phyloP scores from a whole-genome alignment of 495 filamentous ascomycete genomes.

The Xylaria telfairii region DNA sequence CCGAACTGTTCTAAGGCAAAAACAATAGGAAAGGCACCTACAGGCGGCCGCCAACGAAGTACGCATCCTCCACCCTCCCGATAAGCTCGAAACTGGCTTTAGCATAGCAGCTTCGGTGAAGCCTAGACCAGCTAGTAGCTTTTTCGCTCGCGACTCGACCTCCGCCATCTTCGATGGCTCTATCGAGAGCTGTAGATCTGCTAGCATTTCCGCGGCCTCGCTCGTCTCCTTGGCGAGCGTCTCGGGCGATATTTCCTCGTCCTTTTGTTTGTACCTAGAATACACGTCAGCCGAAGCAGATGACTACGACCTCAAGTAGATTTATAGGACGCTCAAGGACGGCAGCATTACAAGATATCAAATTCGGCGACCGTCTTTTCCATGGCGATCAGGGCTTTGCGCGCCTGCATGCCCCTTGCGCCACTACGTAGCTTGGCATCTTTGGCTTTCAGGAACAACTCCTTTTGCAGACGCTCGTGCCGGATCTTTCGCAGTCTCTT shows the following conservation, averaged over 20 bases:
- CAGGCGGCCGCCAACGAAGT: slow-evolving; percentile 65
- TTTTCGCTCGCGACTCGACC: slow-evolving; percentile 64
- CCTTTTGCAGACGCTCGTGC: slow-evolving; percentile 63
- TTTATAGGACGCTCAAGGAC: background rate
- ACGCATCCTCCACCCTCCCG: slow-evolving; percentile 82
- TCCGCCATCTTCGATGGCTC: slow-evolving; percentile 59
- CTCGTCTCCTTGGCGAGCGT: slow-evolving; percentile 65
- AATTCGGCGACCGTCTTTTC: slow-evolving; percentile 68
- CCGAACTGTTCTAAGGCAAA: background rate
- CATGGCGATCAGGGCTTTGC: slow-evolving; percentile 69
- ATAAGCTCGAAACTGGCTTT: slow-evolving; percentile 66
- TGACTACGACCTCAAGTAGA: background rate
- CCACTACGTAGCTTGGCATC: slow-evolving; percentile 76
- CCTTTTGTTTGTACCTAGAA: slow-evolving; percentile 57
- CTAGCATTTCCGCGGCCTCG: slow-evolving; percentile 65
- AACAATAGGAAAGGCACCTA: slow-evolving; percentile 17
- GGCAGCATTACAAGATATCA: slow-evolving; percentile 52
- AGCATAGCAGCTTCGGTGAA: slow-evolving; percentile 66
- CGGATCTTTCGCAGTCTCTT: slow-evolving; percentile 64
- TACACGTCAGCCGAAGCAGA: background rate
- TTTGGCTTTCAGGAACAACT: slow-evolving; percentile 71
- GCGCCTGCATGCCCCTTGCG: slow-evolving; percentile 70
- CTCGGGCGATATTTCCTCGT: slow-evolving; percentile 60
- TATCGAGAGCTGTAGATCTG: slow-evolving; percentile 65
- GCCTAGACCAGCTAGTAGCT: slow-evolving; percentile 71